phyloP scores from a whole-genome alignment of 768 basidiomycete species.

The Cubamyces sp. region DNA sequence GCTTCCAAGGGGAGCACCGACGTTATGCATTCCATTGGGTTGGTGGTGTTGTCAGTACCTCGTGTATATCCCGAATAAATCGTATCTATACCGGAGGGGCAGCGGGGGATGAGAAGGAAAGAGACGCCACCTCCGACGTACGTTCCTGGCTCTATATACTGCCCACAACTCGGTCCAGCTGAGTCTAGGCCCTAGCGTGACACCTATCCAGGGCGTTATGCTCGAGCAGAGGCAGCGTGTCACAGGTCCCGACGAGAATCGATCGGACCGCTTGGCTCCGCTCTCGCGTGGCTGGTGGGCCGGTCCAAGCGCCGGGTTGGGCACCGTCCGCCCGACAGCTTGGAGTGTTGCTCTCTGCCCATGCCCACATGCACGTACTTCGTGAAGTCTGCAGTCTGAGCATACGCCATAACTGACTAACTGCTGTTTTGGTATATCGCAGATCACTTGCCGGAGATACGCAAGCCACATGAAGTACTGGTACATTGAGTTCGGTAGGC shows the following conservation, averaged over 20 bases:
- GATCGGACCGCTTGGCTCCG: too few species aligned
- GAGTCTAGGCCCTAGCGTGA: slow-evolving; percentile 18
- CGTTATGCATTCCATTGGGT: slow-evolving; percentile 17
- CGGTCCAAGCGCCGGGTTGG: too few species aligned
- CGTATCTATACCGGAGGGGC: slow-evolving; percentile 3
- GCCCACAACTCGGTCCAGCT: neutral
- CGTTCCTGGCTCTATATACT: neutral
- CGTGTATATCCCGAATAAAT: slow-evolving; percentile 7
- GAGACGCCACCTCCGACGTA: neutral
- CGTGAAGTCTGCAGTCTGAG: too few species aligned
- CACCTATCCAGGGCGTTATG: neutral
- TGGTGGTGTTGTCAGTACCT: slow-evolving; percentile 15
- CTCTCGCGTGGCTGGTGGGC: too few species aligned
- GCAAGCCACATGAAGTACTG: too few species aligned
- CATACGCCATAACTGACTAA: too few species aligned
- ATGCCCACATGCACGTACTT: too few species aligned
- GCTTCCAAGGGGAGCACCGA: neutral
- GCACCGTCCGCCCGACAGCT: too few species aligned
- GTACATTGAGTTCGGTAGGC: too few species aligned
- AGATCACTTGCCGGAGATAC: too few species aligned
- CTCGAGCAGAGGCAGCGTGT: slow-evolving; percentile 2
- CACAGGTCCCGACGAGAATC: neutral
- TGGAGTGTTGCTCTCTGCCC: too few species aligned
- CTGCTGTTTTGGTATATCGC: too few species aligned
- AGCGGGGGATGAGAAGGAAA: neutral